Conservation (phyloP, 441 rosid species). For the Aquilaria agallochum region DNA sequence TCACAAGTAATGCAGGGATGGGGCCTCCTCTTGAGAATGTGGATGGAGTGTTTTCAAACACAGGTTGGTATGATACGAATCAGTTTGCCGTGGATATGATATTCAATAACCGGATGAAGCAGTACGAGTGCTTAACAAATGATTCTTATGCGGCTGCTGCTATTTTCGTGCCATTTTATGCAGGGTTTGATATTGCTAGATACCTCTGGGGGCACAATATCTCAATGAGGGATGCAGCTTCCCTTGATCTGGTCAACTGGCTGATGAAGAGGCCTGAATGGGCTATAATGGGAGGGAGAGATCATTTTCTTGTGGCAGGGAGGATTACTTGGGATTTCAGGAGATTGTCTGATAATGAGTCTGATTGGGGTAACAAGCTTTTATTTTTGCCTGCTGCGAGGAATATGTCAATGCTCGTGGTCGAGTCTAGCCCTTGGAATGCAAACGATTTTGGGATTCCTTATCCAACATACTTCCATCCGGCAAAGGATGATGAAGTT, state of each 20-base stretch:
- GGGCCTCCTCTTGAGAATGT: constrained; percentile 94
- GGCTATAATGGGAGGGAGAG: constrained; percentile 85
- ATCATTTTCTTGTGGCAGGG: constrained; percentile 96
- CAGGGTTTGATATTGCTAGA: constrained; percentile 91
- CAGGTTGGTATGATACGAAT: constrained; percentile 91
- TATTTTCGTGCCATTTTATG: constrained; percentile 90
- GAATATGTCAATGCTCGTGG: constrained; percentile 98
- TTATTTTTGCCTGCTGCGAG: constrained; percentile 88
- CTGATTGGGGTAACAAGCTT: constrained; percentile 95
- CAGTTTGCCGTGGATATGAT: constrained; percentile 95
- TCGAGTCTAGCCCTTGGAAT: constrained; percentile 98
- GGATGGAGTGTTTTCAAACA: constrained; percentile 84
- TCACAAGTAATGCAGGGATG: constrained; percentile 79
- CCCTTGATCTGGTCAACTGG: constrained; percentile 92
- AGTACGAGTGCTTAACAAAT: constrained; percentile 76
- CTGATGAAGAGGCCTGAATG: constrained; percentile 87
- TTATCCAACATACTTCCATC: constrained; percentile 93
- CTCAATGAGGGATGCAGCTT: constrained; percentile 84
- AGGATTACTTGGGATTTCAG: constrained; percentile 99
- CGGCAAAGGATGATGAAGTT: constrained; percentile 88
- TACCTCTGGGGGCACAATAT: constrained; percentile 85
- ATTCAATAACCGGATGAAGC: constrained; percentile 89
- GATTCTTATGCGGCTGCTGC: constrained; percentile 95
- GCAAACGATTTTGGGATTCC: constrained; percentile 96
- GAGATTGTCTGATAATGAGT: constrained; percentile 67